Evolutionary conservation across 495 filamentous ascomycete genomes (phyloP).

Genomic region (Hyaloscypha bicolor): DNA sequence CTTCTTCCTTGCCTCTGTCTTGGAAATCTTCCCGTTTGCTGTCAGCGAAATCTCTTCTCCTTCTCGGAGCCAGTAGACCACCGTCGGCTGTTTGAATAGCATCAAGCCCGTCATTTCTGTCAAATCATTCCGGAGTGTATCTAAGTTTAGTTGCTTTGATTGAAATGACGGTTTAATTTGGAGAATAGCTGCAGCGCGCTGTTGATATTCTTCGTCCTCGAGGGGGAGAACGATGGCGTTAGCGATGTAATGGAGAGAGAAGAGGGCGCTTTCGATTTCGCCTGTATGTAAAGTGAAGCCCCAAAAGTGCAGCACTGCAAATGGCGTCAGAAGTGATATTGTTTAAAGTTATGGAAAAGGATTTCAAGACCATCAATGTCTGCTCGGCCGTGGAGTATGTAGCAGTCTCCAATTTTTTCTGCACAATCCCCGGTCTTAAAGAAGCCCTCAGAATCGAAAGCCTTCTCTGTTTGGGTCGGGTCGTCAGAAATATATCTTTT

Average conservation of each 20-base stretch:
- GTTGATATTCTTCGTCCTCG: slow-evolving; percentile 17
- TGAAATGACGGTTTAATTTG: slow-evolving; percentile 3
- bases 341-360: slow-evolving; percentile 1
- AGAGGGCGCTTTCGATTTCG: slow-evolving; percentile 21
- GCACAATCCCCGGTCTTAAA: slow-evolving; percentile 24
- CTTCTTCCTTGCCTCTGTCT: slow-evolving; percentile 11
- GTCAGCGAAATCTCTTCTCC: slow-evolving; percentile 19
- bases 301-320: slow-evolving; percentile 23
- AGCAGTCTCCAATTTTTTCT: slow-evolving; percentile 15
- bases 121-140: slow-evolving; percentile 18
- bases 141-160: slow-evolving; percentile 7
- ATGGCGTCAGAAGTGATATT: slow-evolving; percentile 9
- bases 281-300: slow-evolving; percentile 18
- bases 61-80: slow-evolving; percentile 20
- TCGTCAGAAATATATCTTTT: slow-evolving; percentile 21
- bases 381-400: slow-evolving; percentile 11
- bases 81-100: slow-evolving; percentile 19
- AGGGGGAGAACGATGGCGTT: slow-evolving; percentile 18
- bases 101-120: slow-evolving; percentile 12
- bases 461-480: slow-evolving; percentile 18
- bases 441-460: slow-evolving; percentile 18
- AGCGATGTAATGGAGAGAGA: slow-evolving; percentile 21
- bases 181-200: slow-evolving; percentile 21
- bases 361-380: slow-evolving; percentile 16
- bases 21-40: slow-evolving; percentile 15